Base-by-base conservation (phyloP, 805 yeast species). In the Kuraishia molischiana region DNA sequence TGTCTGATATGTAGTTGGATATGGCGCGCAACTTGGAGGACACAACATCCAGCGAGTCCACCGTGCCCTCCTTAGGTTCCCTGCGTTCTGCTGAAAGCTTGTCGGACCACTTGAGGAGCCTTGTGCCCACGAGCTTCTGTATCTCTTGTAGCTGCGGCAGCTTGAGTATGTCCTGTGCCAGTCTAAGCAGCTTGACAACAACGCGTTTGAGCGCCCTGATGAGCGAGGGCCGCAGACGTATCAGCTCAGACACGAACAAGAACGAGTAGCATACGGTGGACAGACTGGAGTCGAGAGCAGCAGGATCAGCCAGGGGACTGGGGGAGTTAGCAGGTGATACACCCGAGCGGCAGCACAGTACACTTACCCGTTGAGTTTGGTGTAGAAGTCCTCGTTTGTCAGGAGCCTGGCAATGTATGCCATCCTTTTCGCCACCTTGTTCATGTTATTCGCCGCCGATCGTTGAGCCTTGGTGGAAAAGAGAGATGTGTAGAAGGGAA, bases 241-340 rank as follows among this genome's bases (percentile, higher is more conserved):
- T 44, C 34, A 54, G 26, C 32, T 48, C 56, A 2, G 58, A 45
- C 3, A 56, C 2, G 30, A 59, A 54, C 13, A 60, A 41, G 1
- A 54, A 41, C 1, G 49, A 50, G 33, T 60, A 60, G 40, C 64
- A 58, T 2, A 58, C 22, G 0, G 64, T 57, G 5, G 64, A 59
- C 14, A 60, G 46, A 1, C 51, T 51, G 13, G 51, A 34, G 39
- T 60, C 66, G 19, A 59, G 38, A 38, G 53, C 48, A 3, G 39
- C 29, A 5, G 57, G 45, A 40, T 58, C 49, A 2, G 43, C 36
- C 24, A 59, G 42, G 15, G 56, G 57, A 6, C 39, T 28, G 5
- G 17, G 6, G 5, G 17, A 9, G 31, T 28, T 11, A 28, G 17
- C 17, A 28, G 13, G 31, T 28, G n/a, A n/a, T n/a, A n/a, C n/a